Percentiles rank a stretch among this genome's conserved stretches.
phyloP scores from a whole-genome alignment of 129 eudicot genomes.

The Tagetes patula region DNA sequence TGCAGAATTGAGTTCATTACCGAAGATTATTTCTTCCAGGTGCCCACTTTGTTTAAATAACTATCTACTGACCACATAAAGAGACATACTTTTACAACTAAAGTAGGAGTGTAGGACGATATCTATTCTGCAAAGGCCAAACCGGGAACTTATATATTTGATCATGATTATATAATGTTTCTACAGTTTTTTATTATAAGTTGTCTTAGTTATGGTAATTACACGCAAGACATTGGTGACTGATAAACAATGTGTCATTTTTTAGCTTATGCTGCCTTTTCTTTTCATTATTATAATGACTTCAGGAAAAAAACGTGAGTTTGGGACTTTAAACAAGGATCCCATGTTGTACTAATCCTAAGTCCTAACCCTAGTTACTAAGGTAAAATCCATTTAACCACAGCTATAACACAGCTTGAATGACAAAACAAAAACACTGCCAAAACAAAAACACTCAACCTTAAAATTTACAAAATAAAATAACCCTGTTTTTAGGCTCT shows the following conservation, averaged over 20 bases:
- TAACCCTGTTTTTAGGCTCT: too few species aligned
- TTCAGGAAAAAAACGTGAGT: background rate
- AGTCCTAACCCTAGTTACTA: too few species aligned
- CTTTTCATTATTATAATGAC: background rate
- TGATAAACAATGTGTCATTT: background rate
- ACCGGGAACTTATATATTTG: background rate
- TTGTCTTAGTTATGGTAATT: conserved; percentile 13
- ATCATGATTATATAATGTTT: conserved; percentile 11
- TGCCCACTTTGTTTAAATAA: conserved; percentile 16
- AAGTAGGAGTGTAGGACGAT: conserved; percentile 16
- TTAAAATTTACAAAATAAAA: too few species aligned
- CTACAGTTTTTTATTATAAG: conserved; percentile 30
- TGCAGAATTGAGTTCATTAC: conserved; percentile 13
- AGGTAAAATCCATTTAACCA: too few species aligned
- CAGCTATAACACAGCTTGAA: too few species aligned
- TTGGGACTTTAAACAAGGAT: too few species aligned
- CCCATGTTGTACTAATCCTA: too few species aligned
- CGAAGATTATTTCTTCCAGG: conserved; percentile 11
- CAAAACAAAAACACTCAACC: too few species aligned
- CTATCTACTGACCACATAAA: background rate
- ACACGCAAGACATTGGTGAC: conserved; percentile 16
- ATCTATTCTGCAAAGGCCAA: background rate
- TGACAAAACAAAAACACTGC: too few species aligned
- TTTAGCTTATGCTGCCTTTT: background rate
- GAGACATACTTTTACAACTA: background rate